Evolutionary conservation across 2,329 filamentous ascomycete species (phyloP), one percentile per base, ranked within the genome.

Genomic region (Pseudodiploospora longispora): DNA sequence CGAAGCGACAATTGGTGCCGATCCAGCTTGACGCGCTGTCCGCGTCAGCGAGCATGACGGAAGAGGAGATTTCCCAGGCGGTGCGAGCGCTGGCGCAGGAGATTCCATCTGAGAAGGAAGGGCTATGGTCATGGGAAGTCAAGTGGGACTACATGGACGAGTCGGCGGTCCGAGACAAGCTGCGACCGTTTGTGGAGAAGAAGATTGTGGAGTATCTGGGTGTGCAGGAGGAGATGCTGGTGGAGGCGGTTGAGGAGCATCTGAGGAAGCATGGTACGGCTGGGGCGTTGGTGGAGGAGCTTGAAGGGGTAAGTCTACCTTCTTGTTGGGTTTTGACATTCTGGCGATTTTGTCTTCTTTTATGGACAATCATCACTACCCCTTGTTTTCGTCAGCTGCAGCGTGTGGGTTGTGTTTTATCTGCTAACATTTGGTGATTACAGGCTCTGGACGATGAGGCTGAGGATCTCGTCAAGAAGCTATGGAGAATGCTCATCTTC

Each of bases 401-500:
- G 19, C 19, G 19, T 3, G 19, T 19, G 19, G 19, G 2, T 19
- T 19, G 19, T 19, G 19, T 10, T 38, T n/a, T 45, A 12, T 40
- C 44, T 34, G 32, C 32, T 12, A 34, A 9, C 32, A 12, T 34
- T 9, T 34, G 9, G 9, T 34, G 32, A 34, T 46, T 48, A 48
- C 50, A 91, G 81, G 87, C 88, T 36, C 73, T 98, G 50, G 93
- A 96, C 59, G 93, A 98, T 59, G 93, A 97, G 60, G 89, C 90
- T 8, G 90, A 96, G 64, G 83, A 87, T 28, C 70, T 98, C 53
- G 90, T 97, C 40, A 94, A 88, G 78, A 97, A 96, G 70, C 76
- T 98, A 32, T 98, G 93, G 93, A 81, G 91, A 41, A 95, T 97
- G 88, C 82, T 96, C 46, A 95, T 97, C 58, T 97, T 96, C 79